Evolutionary conservation across 2,329 filamentous ascomycete genomes (phyloP).

Genomic region (Fusarium multiceps): DNA sequence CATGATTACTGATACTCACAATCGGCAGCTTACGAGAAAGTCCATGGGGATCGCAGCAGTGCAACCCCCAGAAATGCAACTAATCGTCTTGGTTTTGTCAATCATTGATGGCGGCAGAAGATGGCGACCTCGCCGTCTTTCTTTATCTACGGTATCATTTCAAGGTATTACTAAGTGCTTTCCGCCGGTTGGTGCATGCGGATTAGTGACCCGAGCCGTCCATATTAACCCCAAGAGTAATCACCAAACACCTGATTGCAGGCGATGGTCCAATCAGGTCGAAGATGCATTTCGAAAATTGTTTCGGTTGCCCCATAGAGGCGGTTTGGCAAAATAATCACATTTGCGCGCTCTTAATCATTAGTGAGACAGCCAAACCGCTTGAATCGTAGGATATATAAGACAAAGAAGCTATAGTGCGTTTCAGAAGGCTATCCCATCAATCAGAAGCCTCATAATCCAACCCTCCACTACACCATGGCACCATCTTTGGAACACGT

Average conservation of each 20-base stretch:
- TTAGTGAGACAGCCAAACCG: not conserved
- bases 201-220: not conserved
- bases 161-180: accelerated
- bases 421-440: not conserved
- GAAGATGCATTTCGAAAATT: not conserved
- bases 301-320: not conserved
- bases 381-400: accelerated
- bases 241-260: not conserved
- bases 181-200: no score
- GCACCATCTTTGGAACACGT: not conserved
- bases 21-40: not conserved
- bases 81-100: not conserved
- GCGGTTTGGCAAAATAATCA: not conserved
- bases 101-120: not conserved
- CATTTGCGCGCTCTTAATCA: not conserved
- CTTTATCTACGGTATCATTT: not conserved
- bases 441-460: not conserved
- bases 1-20: not conserved
- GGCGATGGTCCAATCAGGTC: not conserved
- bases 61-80: not conserved
- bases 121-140: not conserved
- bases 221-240: not conserved
- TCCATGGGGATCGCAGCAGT: not conserved
- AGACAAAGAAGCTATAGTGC: not conserved
- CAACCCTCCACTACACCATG: not conserved